These are phyloP conservation scores for Populus nigra DNA, from an alignment of 345 rosid species.

Conservation along the genomic window DNA sequence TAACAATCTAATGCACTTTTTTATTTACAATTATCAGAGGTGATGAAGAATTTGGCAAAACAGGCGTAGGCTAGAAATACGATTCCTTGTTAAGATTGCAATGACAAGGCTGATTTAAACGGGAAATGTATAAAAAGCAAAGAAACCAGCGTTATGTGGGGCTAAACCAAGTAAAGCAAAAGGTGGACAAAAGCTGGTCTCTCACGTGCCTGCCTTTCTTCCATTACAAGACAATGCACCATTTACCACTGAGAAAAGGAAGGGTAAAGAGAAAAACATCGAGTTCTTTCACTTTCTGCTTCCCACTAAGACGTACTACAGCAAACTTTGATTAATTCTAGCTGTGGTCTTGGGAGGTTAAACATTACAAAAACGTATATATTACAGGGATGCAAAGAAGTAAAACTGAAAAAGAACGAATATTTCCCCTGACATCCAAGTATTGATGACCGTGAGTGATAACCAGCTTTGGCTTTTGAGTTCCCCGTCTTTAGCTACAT, in stretches of 20 bases:
- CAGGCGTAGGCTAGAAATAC: not conserved
- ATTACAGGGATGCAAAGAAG: not conserved
- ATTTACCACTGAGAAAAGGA: not conserved
- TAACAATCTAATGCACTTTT: not conserved
- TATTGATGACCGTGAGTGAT: not conserved
- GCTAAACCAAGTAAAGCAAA: constrained; percentile 18
- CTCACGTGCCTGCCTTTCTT: not conserved
- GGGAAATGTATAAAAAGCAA: not conserved
- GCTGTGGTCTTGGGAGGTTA: not conserved
- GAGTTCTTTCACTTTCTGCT: not conserved
- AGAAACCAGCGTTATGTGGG: constrained; percentile 6
- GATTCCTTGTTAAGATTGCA: not conserved
- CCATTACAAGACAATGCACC: not conserved
- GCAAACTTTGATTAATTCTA: not conserved
- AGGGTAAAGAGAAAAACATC: not conserved
- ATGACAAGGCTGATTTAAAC: constrained; percentile 1
- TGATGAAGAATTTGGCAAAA: not conserved
- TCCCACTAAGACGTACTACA: not conserved
- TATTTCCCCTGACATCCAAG: not conserved
- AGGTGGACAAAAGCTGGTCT: constrained; percentile 1
- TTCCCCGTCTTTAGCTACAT: not conserved
- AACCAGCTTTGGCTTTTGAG: not conserved
- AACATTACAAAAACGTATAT: not conserved
- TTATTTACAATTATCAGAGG: not conserved
- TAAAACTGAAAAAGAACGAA: not conserved